Conservation (phyloP, 306 rosid species). For the Prunus fruticosa region DNA sequence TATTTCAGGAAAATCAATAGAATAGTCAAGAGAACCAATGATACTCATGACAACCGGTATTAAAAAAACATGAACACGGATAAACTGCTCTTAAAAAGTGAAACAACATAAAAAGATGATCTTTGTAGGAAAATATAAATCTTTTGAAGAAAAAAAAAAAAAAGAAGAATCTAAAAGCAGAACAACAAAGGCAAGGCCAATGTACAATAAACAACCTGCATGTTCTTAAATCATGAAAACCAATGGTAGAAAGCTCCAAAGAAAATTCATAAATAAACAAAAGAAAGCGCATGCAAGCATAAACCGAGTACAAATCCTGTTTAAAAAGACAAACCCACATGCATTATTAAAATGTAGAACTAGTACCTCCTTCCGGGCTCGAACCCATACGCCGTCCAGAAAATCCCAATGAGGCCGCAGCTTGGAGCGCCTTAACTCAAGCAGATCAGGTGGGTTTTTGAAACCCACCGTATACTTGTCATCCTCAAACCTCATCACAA, state of each 20-base stretch:
- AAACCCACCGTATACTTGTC: constrained; percentile 14
- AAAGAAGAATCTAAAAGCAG: not conserved
- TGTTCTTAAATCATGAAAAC: not conserved
- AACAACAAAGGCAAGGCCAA: constrained; percentile 1
- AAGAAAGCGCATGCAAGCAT: not conserved
- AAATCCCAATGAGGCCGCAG: constrained; percentile 24
- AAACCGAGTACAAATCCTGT: not conserved
- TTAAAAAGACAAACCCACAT: not conserved
- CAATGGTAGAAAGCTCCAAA: not conserved
- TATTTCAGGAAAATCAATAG: not conserved
- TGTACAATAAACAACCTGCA: not conserved
- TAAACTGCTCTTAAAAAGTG: not conserved
- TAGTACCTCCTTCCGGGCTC: constrained; percentile 16
- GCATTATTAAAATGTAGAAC: not conserved
- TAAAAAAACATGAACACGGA: not conserved
- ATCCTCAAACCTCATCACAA: constrained; percentile 4
- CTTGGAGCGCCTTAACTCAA: not conserved
- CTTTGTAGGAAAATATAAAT: not conserved
- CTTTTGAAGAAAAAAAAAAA: not conserved
- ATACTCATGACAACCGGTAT: not conserved
- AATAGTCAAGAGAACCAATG: not conserved
- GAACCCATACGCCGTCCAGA: not conserved
- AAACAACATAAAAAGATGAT: not conserved
- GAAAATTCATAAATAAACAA: not conserved
- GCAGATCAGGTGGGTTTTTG: constrained; percentile 20